phyloP scores from a whole-genome alignment of 1,284 basidiomycete species.

The Puccinia triticina region DNA sequence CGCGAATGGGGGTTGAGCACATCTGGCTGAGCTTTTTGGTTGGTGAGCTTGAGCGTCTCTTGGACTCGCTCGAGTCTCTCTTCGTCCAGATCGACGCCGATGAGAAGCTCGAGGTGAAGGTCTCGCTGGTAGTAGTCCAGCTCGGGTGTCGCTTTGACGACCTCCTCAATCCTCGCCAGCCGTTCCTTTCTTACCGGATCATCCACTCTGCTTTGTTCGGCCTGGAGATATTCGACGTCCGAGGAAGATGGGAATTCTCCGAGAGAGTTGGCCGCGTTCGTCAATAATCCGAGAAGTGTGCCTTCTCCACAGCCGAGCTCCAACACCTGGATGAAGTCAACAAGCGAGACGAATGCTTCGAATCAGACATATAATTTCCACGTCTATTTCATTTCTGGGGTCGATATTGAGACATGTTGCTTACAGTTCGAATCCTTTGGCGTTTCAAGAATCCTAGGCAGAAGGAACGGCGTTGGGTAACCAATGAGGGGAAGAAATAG shows the following conservation, averaged over 20 bases:
- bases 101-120: slow-evolving; percentile 25
- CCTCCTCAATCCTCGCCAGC: background rate
- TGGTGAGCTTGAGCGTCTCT: background rate
- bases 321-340: background rate
- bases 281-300: slow-evolving; percentile 25
- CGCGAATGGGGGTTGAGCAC: background rate
- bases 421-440: slow-evolving; percentile 28
- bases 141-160: background rate
- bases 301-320: slow-evolving; percentile 48
- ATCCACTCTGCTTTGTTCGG: background rate
- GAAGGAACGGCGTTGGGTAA: slow-evolving; percentile 36
- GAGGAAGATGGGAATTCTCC: slow-evolving; percentile 24
- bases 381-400: no score
- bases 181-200: background rate
- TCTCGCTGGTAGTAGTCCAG: slow-evolving; percentile 22
- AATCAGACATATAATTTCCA: background rate
- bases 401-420: no score
- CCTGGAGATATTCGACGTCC: background rate
- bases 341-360: background rate
- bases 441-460: slow-evolving; percentile 35
- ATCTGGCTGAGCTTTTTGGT: background rate
- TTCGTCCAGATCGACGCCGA: slow-evolving; percentile 29
- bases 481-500: slow-evolving; percentile 35
- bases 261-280: slow-evolving; percentile 1
- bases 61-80: background rate